phyloP scores from a whole-genome alignment of 331 rosid species.

The Spiraea crenata region DNA sequence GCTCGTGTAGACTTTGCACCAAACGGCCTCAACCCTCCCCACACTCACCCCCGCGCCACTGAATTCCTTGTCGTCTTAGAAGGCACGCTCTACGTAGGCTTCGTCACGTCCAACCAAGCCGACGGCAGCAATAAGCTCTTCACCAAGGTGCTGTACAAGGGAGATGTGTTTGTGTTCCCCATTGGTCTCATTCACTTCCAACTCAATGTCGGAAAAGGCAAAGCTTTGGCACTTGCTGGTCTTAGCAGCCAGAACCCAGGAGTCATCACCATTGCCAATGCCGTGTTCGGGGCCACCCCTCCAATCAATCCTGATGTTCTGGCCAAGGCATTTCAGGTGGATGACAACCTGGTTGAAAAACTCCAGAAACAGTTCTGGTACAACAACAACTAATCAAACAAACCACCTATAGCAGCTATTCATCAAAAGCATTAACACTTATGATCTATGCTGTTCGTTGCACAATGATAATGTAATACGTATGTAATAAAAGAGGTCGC shows the following conservation, averaged over 20 bases:
- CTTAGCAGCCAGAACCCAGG: no score
- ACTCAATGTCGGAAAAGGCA: no score
- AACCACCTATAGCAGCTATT: no score
- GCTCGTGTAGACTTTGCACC: slow-evolving; percentile 14
- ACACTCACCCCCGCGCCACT: slow-evolving; percentile 14
- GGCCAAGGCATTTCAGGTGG: background rate
- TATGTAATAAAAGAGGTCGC: no score
- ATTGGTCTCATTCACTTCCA: slow-evolving; percentile 2
- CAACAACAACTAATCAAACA: background rate
- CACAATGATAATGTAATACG: no score
- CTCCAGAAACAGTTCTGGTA: slow-evolving; percentile 20
- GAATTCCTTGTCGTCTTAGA: background rate
- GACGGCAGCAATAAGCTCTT: background rate
- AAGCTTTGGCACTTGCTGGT: no score
- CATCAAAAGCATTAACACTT: no score
- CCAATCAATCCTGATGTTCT: background rate
- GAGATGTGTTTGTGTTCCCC: slow-evolving; percentile 12
- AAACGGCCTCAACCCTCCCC: background rate
- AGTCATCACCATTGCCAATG: slow-evolving; percentile 5
- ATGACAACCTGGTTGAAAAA: background rate
- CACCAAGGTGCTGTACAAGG: background rate
- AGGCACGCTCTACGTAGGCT: slow-evolving; percentile 10
- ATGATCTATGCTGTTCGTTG: no score
- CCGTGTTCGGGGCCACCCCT: slow-evolving; percentile 9
- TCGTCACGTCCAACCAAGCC: background rate